Evolutionary conservation across 768 basidiomycete species (phyloP), one percentile per base, ranked within the genome.

Genomic region (Mycena sanguinolenta): DNA sequence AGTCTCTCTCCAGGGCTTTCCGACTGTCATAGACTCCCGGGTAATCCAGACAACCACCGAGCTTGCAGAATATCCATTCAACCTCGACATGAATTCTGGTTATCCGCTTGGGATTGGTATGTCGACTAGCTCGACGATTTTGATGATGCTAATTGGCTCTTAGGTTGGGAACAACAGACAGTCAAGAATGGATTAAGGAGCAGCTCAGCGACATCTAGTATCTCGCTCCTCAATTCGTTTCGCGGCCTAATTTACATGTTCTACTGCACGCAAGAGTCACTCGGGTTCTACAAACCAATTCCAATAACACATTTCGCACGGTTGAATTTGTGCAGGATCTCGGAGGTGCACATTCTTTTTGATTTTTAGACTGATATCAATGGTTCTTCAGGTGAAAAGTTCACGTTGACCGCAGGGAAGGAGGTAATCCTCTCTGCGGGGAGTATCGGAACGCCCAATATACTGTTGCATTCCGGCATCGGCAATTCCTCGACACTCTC

Each of bases 391-490:
- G 76, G 65, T 16, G 53, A 67, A 21, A 52, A 63, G 7, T 36
- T 39, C 52, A 65, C 65, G 4, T 49, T 80, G 14, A 76, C 66
- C 1, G 82, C 81, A 0, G 58, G 19, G 2, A 81, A 81, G 39
- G 83, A 84, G 60, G 70, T 83, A 23, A 77, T 83, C 42, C 75
- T 84, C 9, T 82, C 82, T 8, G 80, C 82, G 14, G 83, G 84
- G 1, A 70, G 79, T 13, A 74, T 84, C 42, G 77, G 76, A 21
- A 84, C 82, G 0, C 82, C 83, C 0, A 76, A 74, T 21, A 76
- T 84, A 21, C 74, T 83, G 4, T 30, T 81, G 42, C 77, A 80
- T 46, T 82, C 81, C 4, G 82, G 82, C 6, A 81, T 84, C 46
- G 83, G 83, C 17, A 73, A 79, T 27, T 27, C 61, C 7, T 63